Evolutionary conservation across 225 moss, liverwort and hornwort species (phyloP).

Genomic region (Bryoerythrophyllum caledonicum): DNA sequence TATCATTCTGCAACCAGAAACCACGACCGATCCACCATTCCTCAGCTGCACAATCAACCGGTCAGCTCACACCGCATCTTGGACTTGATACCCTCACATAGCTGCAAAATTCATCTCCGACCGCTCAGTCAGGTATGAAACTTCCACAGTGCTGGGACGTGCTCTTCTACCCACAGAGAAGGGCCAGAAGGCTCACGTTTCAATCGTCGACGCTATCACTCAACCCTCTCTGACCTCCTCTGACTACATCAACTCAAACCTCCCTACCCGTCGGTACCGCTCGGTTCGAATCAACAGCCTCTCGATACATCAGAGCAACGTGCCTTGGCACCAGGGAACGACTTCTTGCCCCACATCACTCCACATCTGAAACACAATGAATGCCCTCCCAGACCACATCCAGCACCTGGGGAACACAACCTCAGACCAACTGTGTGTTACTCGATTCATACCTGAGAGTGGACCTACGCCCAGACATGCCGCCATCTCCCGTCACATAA

Average conservation of each 20-base stretch:
- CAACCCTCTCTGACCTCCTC: not conserved
- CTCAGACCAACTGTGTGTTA: too few relatives aligned
- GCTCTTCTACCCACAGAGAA: not conserved
- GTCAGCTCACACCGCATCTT: too few relatives aligned
- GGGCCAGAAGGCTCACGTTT: too few relatives aligned
- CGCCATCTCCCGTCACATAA: conserved; percentile 96
- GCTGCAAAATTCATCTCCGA: not conserved
- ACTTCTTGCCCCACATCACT: not conserved
- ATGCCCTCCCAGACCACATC: too few relatives aligned
- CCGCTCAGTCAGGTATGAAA: not conserved
- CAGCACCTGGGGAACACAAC: too few relatives aligned
- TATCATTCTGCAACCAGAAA: not conserved
- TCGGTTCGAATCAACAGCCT: not conserved
- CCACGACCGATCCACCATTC: too few relatives aligned
- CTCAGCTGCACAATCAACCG: too few relatives aligned
- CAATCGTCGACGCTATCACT: not conserved
- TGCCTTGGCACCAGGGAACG: not conserved
- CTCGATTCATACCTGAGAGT: conserved; percentile 67
- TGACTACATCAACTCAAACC: not conserved
- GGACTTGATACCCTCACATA: not conserved
- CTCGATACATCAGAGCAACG: not conserved
- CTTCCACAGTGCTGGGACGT: not conserved
- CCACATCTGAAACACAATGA: too few relatives aligned
- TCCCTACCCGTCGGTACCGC: not conserved
- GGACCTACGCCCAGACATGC: conserved; percentile 93